Conservation (phyloP, 495 filamentous ascomycete species). For the Lophium mytilinum region DNA sequence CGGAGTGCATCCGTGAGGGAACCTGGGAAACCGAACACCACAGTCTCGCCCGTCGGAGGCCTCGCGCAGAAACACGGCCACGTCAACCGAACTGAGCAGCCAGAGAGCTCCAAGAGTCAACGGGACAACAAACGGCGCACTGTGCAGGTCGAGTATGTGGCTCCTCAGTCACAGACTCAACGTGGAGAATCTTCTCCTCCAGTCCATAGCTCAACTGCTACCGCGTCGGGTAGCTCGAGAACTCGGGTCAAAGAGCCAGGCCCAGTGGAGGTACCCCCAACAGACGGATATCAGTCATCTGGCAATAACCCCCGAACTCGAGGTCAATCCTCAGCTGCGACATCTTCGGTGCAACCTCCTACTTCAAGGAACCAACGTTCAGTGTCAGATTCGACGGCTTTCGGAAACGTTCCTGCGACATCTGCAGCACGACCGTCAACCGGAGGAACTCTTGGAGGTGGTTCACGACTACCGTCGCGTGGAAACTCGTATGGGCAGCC, state of each 20-base stretch:
- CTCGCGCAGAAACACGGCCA: constrained; percentile 67
- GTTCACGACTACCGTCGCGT: constrained; percentile 58
- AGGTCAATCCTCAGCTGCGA: constrained; percentile 39
- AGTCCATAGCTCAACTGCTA: constrained; percentile 26
- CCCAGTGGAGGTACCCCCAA: constrained; percentile 35
- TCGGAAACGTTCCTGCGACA: constrained; percentile 37
- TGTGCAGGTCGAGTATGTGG: constrained; percentile 96
- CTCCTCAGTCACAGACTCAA: constrained; percentile 72
- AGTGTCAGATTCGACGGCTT: constrained; percentile 47
- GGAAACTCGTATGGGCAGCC: constrained; percentile 83
- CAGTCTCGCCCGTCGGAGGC: constrained; percentile 51
- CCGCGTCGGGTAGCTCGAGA: constrained; percentile 28
- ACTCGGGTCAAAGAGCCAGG: constrained; percentile 48
- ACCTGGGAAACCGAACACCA: constrained; percentile 60
- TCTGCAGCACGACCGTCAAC: constrained; percentile 63
- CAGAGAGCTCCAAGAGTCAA: constrained; percentile 52
- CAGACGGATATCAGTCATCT: constrained; percentile 21
- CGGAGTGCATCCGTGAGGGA: constrained; percentile 91
- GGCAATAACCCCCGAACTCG: constrained; percentile 37
- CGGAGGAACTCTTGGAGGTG: constrained; percentile 64
- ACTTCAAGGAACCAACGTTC: constrained; percentile 44
- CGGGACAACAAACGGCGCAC: constrained; percentile 87
- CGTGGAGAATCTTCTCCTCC: constrained; percentile 48
- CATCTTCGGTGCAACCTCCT: constrained; percentile 39
- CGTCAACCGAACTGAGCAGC: constrained; percentile 58